Conservation (phyloP, 441 rosid species). For the Cnidoscolus chayamansa region DNA sequence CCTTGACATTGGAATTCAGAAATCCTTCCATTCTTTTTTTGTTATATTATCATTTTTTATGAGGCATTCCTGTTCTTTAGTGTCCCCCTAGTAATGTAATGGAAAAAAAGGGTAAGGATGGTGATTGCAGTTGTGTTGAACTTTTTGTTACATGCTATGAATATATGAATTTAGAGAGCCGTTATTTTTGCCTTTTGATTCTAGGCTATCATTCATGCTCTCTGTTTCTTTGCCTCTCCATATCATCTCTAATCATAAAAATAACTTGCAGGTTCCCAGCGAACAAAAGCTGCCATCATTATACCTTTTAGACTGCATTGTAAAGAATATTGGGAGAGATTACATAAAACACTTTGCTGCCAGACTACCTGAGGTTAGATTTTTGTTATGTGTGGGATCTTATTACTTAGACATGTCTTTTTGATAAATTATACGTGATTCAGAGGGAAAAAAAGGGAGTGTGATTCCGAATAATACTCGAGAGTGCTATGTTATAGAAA, state of each 20-base stretch:
- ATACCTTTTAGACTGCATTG: constrained; percentile 97
- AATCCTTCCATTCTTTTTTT: not conserved
- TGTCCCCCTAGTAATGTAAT: too few species aligned
- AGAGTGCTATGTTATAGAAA: not conserved
- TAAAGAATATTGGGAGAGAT: constrained; percentile 92
- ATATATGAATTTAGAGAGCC: not conserved
- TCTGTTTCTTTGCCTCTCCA: constrained; percentile 18
- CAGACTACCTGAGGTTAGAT: constrained; percentile 79
- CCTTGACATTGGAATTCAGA: not conserved
- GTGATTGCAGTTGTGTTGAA: not conserved
- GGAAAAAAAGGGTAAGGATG: not conserved
- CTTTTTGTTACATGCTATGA: not conserved
- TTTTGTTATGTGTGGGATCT: constrained; percentile 20
- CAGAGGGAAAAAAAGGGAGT: not conserved
- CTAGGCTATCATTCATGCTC: not conserved
- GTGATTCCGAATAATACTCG: not conserved
- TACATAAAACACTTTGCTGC: constrained; percentile 82
- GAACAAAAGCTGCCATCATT: constrained; percentile 98
- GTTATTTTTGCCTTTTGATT: not conserved
- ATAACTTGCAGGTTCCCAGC: constrained; percentile 86
- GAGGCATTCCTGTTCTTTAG: not conserved
- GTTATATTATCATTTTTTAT: not conserved
- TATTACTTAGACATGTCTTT: not conserved
- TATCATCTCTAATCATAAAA: constrained; percentile 40
- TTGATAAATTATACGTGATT: not conserved